Conservation (phyloP, 805 yeast species). For the Nakazawaea wickerhamii region DNA sequence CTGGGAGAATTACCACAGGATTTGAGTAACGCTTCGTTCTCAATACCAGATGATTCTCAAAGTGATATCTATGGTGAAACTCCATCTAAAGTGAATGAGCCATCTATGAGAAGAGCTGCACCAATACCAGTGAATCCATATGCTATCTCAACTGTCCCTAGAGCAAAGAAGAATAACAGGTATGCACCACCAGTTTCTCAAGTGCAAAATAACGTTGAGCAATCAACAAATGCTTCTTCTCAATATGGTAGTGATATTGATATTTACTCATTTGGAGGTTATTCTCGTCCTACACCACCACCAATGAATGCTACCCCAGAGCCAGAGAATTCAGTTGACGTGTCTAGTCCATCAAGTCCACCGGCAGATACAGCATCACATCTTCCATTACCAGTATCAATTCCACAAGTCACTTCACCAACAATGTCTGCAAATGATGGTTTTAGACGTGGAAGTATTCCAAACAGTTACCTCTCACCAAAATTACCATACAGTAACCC, state of each 20-base stretch:
- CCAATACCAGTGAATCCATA: constrained; percentile 9
- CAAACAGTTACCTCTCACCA: neutral
- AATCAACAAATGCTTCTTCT: neutral
- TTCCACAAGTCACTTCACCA: neutral
- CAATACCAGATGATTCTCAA: neutral
- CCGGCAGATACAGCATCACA: neutral
- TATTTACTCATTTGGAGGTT: constrained; percentile 10
- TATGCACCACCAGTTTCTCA: constrained; percentile 10
- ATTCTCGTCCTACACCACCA: constrained; percentile 3
- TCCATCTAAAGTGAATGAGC: constrained; percentile 6
- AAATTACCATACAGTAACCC: neutral
- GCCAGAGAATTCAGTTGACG: too few relatives aligned
- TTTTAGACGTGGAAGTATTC: neutral
- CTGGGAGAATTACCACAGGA: neutral
- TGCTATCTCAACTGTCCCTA: neutral
- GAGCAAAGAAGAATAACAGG: constrained; percentile 4
- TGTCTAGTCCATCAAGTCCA: too few relatives aligned
- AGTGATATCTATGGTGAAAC: constrained; percentile 5
- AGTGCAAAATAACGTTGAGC: neutral
- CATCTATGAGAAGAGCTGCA: neutral
- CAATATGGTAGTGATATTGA: constrained; percentile 7
- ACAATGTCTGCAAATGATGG: neutral
- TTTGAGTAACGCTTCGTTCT: neutral
- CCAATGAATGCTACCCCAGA: neutral
- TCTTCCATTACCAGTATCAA: neutral